Percentiles rank a stretch among this genome's conserved stretches.
These are phyloP conservation scores for Xylariaceae sp. DNA, from an alignment of 2,329 filamentous ascomycete species.

Conservation along the genomic window DNA sequence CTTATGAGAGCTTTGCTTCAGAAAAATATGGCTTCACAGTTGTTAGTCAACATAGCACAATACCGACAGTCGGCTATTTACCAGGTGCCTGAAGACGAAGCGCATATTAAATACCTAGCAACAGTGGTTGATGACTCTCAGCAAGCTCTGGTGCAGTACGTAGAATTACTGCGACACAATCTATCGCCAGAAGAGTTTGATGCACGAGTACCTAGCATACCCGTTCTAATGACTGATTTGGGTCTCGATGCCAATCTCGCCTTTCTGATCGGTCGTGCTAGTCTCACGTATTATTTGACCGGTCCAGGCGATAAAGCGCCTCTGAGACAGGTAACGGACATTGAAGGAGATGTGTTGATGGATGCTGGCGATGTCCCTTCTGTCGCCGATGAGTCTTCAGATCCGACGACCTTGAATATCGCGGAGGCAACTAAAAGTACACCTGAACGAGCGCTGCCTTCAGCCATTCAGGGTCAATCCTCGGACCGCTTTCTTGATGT, in stretches of 20 bases:
- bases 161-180: constrained; percentile 81
- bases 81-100: constrained; percentile 61
- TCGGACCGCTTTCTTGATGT: constrained; percentile 58
- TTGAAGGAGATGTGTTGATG: constrained; percentile 55
- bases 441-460: constrained; percentile 22
- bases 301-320: constrained; percentile 33
- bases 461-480: constrained; percentile 32
- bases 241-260: constrained; percentile 75
- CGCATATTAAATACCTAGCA: constrained; percentile 82
- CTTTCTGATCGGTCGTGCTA: constrained; percentile 75
- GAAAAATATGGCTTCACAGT: constrained; percentile 69
- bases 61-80: constrained; percentile 84
- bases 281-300: constrained; percentile 62
- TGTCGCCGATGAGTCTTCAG: constrained; percentile 24
- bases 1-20: constrained; percentile 75
- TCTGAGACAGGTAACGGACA: constrained; percentile 36
- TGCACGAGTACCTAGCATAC: constrained; percentile 66
- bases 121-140: constrained; percentile 89
- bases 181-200: constrained; percentile 73
- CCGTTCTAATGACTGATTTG: constrained; percentile 68
- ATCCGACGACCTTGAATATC: constrained; percentile 30
- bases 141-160: constrained; percentile 75
- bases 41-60: constrained; percentile 87
- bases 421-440: constrained; percentile 23
- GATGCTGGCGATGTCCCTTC: constrained; percentile 31